phyloP scores from a whole-genome alignment of 768 basidiomycete species.

The Naganishia friedmannii region DNA sequence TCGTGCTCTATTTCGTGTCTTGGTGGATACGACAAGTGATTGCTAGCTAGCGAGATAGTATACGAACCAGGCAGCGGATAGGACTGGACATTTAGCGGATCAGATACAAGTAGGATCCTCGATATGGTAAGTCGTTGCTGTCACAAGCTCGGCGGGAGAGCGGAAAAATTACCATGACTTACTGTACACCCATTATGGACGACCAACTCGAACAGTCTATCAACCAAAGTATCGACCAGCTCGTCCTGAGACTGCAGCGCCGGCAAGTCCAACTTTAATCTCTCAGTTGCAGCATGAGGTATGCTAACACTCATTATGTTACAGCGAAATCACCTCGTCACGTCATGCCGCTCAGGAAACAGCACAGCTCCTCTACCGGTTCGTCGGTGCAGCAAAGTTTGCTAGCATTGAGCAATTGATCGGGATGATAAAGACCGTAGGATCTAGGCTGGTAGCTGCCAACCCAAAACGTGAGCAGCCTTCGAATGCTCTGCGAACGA shows the following conservation, averaged over 20 bases:
- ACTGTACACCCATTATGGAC: background rate
- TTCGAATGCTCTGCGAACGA: too few relatives aligned
- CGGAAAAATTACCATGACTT: background rate
- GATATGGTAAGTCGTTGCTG: background rate
- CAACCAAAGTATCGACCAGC: constrained; percentile 30
- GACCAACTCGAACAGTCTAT: constrained; percentile 23
- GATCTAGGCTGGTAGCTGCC: constrained; percentile 76
- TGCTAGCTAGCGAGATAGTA: background rate
- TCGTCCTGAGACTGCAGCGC: constrained; percentile 27
- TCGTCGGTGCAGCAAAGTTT: constrained; percentile 81
- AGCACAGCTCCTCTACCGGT: constrained; percentile 77
- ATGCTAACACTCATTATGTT: background rate
- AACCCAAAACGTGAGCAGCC: constrained; percentile 79
- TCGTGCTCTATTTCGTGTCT: too few relatives aligned
- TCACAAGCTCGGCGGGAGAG: background rate
- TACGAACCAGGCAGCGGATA: background rate
- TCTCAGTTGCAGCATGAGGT: background rate
- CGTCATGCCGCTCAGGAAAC: constrained; percentile 86
- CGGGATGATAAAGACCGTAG: constrained; percentile 72
- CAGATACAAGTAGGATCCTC: background rate
- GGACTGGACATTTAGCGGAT: background rate
- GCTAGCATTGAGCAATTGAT: constrained; percentile 81
- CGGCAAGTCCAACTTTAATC: background rate
- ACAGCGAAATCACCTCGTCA: constrained; percentile 87
- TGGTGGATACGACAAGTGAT: too few relatives aligned